phyloP scores from a whole-genome alignment of 163 green algal species.

The Volvox carteri region DNA sequence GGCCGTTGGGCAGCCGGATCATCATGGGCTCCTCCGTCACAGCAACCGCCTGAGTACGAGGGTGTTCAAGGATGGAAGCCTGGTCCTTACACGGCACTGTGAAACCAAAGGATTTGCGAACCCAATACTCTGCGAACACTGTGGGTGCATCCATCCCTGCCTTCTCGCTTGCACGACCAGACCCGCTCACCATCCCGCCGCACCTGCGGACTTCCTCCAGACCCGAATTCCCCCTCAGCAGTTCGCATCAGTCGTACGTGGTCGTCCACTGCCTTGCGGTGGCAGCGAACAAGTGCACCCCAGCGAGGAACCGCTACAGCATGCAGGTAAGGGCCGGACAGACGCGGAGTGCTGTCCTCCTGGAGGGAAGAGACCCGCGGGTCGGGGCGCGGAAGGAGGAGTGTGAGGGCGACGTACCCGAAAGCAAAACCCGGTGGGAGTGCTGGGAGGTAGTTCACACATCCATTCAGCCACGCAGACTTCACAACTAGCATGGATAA shows the following conservation, averaged over 20 bases:
- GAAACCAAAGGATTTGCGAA: no score
- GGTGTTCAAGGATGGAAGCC: no score
- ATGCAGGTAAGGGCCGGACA: constrained; percentile 69
- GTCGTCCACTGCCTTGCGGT: constrained; percentile 72
- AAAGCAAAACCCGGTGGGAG: no score
- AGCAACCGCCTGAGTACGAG: constrained; percentile 24
- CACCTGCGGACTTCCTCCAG: constrained; percentile 19
- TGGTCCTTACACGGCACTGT: no score
- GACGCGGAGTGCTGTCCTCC: constrained; percentile 27
- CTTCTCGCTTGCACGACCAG: no score
- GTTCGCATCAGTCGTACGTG: constrained; percentile 69
- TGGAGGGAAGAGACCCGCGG: background rate
- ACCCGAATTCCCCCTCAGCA: background rate
- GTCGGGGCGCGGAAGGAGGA: background rate
- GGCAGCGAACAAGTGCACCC: constrained; percentile 58
- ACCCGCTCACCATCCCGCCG: background rate
- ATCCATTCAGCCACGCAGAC: no score
- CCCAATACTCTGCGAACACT: no score
- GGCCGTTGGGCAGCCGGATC: constrained; percentile 73
- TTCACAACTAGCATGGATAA: no score
- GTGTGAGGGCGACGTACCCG: no score
- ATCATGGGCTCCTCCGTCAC: constrained; percentile 68
- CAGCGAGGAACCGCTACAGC: constrained; percentile 56
- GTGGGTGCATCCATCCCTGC: no score
- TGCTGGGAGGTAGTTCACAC: no score